Conservation (phyloP, 1,284 basidiomycete genomes). For the Austroboletus novae-zelandiae region DNA sequence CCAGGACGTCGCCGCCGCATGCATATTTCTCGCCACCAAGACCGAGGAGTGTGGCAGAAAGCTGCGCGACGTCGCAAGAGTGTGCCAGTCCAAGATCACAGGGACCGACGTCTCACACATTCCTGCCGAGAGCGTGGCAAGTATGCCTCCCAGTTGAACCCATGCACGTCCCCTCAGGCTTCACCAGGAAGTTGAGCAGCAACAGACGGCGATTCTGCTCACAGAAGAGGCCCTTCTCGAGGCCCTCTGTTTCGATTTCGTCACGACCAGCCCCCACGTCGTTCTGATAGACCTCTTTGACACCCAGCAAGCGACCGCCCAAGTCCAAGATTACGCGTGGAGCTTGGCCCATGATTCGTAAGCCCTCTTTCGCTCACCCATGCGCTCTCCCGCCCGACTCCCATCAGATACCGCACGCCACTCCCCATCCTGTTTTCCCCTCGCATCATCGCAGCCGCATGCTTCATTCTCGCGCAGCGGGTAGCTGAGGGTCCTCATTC, state of each 20-base stretch:
- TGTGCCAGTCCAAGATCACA: constrained; percentile 70
- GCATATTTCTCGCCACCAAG: constrained; percentile 90
- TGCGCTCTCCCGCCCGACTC: constrained; percentile 7
- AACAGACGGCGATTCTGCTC: constrained; percentile 70
- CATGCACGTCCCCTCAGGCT: constrained; percentile 9
- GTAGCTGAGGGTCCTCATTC: constrained; percentile 69
- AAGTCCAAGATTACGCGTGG: constrained; percentile 74
- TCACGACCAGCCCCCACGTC: constrained; percentile 79
- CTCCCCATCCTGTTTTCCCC: constrained; percentile 68
- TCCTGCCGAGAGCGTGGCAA: constrained; percentile 58
- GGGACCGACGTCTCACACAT: constrained; percentile 56
- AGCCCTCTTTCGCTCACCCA: constrained; percentile 31
- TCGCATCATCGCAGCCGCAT: constrained; percentile 68
- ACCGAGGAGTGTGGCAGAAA: constrained; percentile 88
- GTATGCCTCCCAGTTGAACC: constrained; percentile 14
- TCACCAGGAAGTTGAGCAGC: constrained; percentile 67
- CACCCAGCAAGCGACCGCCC: constrained; percentile 42
- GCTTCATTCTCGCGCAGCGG: constrained; percentile 71
- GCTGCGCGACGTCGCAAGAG: constrained; percentile 77
- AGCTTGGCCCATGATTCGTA: constrained; percentile 82
- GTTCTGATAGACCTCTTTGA: constrained; percentile 69
- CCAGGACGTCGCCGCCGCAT: constrained; percentile 85
- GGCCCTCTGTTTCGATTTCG: constrained; percentile 89
- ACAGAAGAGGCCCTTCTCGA: constrained; percentile 86
- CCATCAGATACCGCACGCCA: constrained; percentile 67